A percentile compares a stretch with the other conserved stretches of the same genome.
Evolutionary conservation across 768 basidiomycete genomes (phyloP).

Genomic region (Trametes meyenii): DNA sequence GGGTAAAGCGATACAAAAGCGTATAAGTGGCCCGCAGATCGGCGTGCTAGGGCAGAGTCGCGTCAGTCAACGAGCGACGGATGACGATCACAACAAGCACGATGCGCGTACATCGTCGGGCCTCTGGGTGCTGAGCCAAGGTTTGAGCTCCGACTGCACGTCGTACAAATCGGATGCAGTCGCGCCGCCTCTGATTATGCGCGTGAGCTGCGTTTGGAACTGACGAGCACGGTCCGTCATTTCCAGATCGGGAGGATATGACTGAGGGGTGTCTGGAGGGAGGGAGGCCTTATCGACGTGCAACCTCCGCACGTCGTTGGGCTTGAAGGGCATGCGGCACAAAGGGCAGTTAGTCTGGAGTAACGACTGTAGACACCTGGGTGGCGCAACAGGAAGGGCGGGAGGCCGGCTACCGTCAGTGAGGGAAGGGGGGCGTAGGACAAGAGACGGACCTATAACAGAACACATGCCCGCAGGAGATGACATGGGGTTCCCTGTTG

Average conservation of each 20-base stretch:
- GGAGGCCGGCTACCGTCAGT: not conserved
- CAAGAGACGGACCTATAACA: conserved; percentile 36
- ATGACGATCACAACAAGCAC: not conserved
- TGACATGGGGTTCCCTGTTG: conserved; percentile 60
- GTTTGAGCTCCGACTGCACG: conserved; percentile 26
- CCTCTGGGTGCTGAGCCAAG: conserved; percentile 28
- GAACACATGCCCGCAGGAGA: conserved; percentile 75
- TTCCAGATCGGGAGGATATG: conserved; percentile 20
- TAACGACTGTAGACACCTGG: conserved; percentile 59
- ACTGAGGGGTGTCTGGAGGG: conserved; percentile 16
- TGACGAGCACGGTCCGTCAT: conserved; percentile 44
- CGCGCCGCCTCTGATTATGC: conserved; percentile 58
- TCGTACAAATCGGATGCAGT: conserved; percentile 23
- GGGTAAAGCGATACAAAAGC: conserved; percentile 25
- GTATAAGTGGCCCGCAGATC: conserved; percentile 30
- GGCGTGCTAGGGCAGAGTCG: conserved; percentile 20
- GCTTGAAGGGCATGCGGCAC: conserved; percentile 58
- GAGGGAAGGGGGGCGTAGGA: conserved; percentile 10
- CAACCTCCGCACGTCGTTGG: conserved; percentile 51
- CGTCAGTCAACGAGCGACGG: not conserved
- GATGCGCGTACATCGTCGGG: conserved; percentile 26
- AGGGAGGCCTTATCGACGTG: conserved; percentile 57
- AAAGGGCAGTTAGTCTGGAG: conserved; percentile 58
- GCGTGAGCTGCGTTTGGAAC: conserved; percentile 56
- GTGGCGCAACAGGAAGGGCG: not conserved